These are phyloP conservation scores for Luzula sylvatica DNA, from an alignment of 176 grass and related monocot species.

Conservation along the genomic window DNA sequence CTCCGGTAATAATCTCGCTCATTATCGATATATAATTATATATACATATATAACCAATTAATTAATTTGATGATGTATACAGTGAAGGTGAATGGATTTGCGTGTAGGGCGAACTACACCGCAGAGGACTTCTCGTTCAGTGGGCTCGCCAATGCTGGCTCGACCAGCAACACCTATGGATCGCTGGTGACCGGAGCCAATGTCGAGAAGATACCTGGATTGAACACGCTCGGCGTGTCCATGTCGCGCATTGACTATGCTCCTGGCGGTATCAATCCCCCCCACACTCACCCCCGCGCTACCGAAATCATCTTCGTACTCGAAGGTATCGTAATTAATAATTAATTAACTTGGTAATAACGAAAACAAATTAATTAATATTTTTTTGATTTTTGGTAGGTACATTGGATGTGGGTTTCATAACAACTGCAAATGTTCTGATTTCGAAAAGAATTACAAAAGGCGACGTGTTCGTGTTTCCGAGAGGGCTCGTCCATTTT, in stretches of 20 bases:
- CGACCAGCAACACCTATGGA: slow-evolving; percentile 12
- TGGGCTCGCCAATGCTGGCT: slow-evolving; percentile 7
- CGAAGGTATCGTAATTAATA: slow-evolving; percentile 10
- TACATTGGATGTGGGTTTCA: slow-evolving; percentile 13
- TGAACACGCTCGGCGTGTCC: slow-evolving; percentile 17
- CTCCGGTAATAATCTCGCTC: background rate
- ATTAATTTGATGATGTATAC: background rate
- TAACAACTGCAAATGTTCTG: slow-evolving; percentile 18
- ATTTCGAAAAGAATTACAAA: slow-evolving; percentile 19
- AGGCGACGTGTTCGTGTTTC: slow-evolving; percentile 19
- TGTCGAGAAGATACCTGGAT: slow-evolving; percentile 12
- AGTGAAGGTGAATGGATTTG: slow-evolving; percentile 25
- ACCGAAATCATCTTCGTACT: slow-evolving; percentile 21
- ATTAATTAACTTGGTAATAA: too few species aligned
- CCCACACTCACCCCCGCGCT: slow-evolving; percentile 18
- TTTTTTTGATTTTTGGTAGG: too few species aligned
- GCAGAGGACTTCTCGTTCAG: slow-evolving; percentile 20
- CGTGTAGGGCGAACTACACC: slow-evolving; percentile 1
- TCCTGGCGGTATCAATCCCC: slow-evolving; percentile 8
- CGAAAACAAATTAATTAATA: too few species aligned
- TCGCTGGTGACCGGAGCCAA: slow-evolving; percentile 14
- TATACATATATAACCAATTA: too few species aligned
- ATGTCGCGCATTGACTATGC: slow-evolving; percentile 23
- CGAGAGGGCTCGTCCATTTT: slow-evolving; percentile 21
- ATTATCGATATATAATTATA: background rate